Base-by-base conservation (phyloP, 2,329 filamentous ascomycete species). In the Graphilbum ipis-grandicollis region DNA sequence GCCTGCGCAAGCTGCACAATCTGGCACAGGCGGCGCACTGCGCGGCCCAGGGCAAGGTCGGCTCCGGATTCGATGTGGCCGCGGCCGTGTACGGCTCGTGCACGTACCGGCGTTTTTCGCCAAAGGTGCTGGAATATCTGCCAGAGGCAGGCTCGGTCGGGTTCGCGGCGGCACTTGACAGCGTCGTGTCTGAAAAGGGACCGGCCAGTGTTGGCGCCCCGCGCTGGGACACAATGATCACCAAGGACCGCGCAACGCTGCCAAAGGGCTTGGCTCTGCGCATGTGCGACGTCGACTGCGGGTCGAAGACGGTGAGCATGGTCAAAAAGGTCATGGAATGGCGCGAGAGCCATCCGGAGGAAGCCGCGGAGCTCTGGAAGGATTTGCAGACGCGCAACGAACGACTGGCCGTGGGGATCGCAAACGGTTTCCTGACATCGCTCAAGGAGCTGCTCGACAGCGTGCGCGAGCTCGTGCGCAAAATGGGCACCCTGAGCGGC, bases 201-300 rank as follows among this genome's bases (percentile, higher is more conserved):
- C 23, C 3, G 3, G 34, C 13, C 10, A 22, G 19, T 3, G 15
- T 14, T 12, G 57, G 72, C 38, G 58, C 57, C 4, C 49, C 52
- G 3, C 56, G 58, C 19, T 98, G 90, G 90, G 86, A 96, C 48
- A 77, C 75, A 0, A 74, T 85, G 48, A 75, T 92, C 34, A 57
- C 60, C 23, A 79, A 83, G 48, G 72, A 76, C 5, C 69, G 65
- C 14, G 74, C 88, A 36, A 67, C 65, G 41, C 65, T 96, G 40
- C 86, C 88, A 0, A 49, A 55, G 1, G 83, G 82, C 1, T 60
- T 93, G 46, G 70, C 79, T 19, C 64, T 96, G 46, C 71, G 92
- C 41, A 90, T 98, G 78, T 93, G 85, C 51, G 90, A 98, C 52
- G 90, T 98, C 7, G 83, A 92, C 53, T 93, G 86, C 52, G 90